Base-by-base conservation (phyloP, 345 rosid genomes). In the Gossypium anomalum region DNA sequence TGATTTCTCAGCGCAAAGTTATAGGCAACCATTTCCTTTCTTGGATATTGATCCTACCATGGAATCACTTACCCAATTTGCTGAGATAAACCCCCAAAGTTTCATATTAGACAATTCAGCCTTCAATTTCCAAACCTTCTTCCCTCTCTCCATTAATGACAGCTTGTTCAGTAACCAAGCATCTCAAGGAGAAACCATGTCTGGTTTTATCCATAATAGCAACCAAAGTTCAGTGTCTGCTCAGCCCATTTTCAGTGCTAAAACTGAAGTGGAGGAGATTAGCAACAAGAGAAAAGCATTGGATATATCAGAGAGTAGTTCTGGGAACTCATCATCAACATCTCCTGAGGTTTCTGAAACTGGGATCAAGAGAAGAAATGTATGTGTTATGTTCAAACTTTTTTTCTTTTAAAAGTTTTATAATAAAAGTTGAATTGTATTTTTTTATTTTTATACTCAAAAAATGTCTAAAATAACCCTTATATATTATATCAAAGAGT, bases 281-380 rank as follows among this genome's bases (percentile, higher is more conserved):
- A 20, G 65, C 75, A 87, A 76, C 77, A 87, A 85, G 73, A 85
- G 87, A 68, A 85, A 82, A 76, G 64, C 74, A 17, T 4, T 49
- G 73, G 87, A 79, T 78, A 53, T 68, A n/a, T 81, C 82, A 25
- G 86, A 78, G 51, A 83, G 75, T 20, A 77, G 83, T 19, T 79
- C 81, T 38, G 60, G 72, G 55, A 78, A 72, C 55, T 81, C 64
- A 25, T 59, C 83, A 25, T 25, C 61, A 59, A 2, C 60, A 77
- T 82, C 84, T 68, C 80, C 85, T 45, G 84, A 77, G 44, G 83
- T 75, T 29, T 81, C 90, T 60, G 74, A 80, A 9, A 44, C 20
- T 43, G 83, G 74, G 61, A 67, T 25, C 2, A 79, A 74, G 44
- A 82, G 77, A 44, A 86, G 82, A 53, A 82, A 76, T 29, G 89